Conservation (phyloP, 352 stramenopile species). For the Globisporangium echinulatum region DNA sequence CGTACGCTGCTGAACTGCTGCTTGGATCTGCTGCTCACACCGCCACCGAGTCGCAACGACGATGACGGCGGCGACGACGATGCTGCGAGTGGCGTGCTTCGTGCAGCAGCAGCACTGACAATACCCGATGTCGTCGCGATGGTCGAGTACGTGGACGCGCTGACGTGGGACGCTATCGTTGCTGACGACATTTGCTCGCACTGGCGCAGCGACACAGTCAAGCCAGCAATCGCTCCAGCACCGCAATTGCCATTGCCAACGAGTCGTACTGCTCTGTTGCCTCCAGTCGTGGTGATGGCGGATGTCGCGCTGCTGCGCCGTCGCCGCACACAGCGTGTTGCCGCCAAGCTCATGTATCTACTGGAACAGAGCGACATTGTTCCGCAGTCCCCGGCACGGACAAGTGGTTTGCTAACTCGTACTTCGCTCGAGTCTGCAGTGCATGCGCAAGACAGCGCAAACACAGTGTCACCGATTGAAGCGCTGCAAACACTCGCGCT, state of each 20-base stretch:
- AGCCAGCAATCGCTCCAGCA: too few relatives aligned
- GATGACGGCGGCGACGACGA: slow-evolving; percentile 3
- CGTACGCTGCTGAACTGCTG: slow-evolving; percentile 21
- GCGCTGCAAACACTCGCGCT: slow-evolving; percentile 1
- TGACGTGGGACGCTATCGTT: slow-evolving; percentile 17
- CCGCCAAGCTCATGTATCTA: not conserved
- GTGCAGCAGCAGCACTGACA: slow-evolving; percentile 6
- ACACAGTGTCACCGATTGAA: slow-evolving; percentile 4
- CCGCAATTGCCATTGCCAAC: too few relatives aligned
- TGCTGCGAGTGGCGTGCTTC: too few relatives aligned
- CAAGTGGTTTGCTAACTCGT: too few relatives aligned
- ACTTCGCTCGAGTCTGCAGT: too few relatives aligned
- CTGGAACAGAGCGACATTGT: slow-evolving; percentile 2
- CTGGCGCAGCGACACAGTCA: too few relatives aligned
- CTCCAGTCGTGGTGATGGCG: too few relatives aligned
- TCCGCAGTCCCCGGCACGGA: not conserved
- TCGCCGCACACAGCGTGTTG: slow-evolving; percentile 1
- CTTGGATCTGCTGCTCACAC: slow-evolving; percentile 13
- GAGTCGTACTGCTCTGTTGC: too few relatives aligned
- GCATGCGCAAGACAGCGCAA: too few relatives aligned
- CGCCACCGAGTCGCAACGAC: not conserved
- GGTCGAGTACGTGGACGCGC: slow-evolving; percentile 10
- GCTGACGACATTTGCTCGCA: not conserved
- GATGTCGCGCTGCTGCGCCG: not conserved
- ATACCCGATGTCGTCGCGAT: slow-evolving; percentile 19